Evolutionary conservation across 2,329 filamentous ascomycete species (phyloP), one percentile per base, ranked within the genome.

Genomic region (Colletotrichum camelliae): DNA sequence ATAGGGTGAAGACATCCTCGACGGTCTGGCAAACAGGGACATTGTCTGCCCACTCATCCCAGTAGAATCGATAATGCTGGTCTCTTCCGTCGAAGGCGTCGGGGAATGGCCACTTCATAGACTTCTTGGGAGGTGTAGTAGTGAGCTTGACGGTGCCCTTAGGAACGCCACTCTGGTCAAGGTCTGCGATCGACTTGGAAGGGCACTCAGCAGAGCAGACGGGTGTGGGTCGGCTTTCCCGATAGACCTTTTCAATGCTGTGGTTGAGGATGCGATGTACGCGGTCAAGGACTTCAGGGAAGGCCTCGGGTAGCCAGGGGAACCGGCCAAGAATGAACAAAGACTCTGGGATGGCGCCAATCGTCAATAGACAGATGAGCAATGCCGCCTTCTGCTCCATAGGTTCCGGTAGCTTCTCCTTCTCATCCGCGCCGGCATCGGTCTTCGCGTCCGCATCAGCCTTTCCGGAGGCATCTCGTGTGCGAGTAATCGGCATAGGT

Each of bases 41-140:
- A 78, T 97, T 98, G 84, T 98, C 96, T 4, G 93, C 90, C 97
- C 97, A 99, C 79, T 98, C 97, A 75, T 98, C 96, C 93, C 97
- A 98, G 84, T 99, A 99, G 82, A 97, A 98, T 39, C 94, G 92
- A 83, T 98, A 98, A 68, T 94, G 91, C n/a, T 90, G 89, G 24
- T 93, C 93, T 70, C 93, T 93, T 31, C 92, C 92, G 80, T 97
- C 95, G 77, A 90, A 90, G 79, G 92, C 93, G 79, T 98, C 96
- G 7, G 95, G 92, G 80, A 94, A 93, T 6, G 96, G 94, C 96
- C 96, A 98, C 77, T 94, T 91, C 78, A 97, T 88, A 18, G 91
- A 89, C 81, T 94, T 94, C 79, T 91, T 92, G n/a, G 91, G 86
- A 4, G 89, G 86, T 31, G 92, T 88, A 67, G 92, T 88, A 43